A percentile compares a stretch with the other conserved stretches of the same genome.
phyloP scores from a whole-genome alignment of 2,329 filamentous ascomycete genomes.

The Pseudogymnoascus sp. region DNA sequence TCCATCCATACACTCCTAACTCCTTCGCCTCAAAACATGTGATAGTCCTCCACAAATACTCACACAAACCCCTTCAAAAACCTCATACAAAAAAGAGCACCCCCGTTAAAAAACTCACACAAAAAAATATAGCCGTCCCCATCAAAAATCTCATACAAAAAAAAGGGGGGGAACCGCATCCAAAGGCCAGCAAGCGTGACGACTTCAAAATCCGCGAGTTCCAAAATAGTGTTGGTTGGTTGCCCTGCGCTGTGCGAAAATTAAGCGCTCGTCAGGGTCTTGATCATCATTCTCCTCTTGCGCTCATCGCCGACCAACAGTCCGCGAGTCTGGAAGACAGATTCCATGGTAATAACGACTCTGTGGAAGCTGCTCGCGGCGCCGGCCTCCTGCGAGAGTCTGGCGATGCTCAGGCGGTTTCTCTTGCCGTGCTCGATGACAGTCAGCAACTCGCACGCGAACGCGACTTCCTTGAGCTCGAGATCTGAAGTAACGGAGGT shows the following conservation, averaged over 20 bases:
- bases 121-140: background rate
- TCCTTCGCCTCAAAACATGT: background rate
- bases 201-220: conserved; percentile 2
- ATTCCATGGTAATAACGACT: conserved; percentile 68
- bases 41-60: background rate
- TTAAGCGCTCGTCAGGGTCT: conserved; percentile 38
- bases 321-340: conserved; percentile 54
- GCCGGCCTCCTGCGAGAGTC: conserved; percentile 85
- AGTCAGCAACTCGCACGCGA: conserved; percentile 80
- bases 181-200: background rate
- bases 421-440: conserved; percentile 78
- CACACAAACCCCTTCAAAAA: background rate
- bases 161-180: background rate
- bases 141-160: conserved; percentile 1
- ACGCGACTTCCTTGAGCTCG: conserved; percentile 76
- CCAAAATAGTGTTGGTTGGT: background rate
- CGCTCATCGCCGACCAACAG: conserved; percentile 60
- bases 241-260: background rate
- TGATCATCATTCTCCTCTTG: conserved; percentile 65
- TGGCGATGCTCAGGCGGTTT: conserved; percentile 67
- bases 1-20: background rate
- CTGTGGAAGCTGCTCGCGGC: conserved; percentile 82
- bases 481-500: conserved; percentile 47
- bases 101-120: background rate
- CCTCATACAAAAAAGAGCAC: background rate